phyloP scores from a whole-genome alignment of 768 basidiomycete genomes.

The Pholiota conissans region DNA sequence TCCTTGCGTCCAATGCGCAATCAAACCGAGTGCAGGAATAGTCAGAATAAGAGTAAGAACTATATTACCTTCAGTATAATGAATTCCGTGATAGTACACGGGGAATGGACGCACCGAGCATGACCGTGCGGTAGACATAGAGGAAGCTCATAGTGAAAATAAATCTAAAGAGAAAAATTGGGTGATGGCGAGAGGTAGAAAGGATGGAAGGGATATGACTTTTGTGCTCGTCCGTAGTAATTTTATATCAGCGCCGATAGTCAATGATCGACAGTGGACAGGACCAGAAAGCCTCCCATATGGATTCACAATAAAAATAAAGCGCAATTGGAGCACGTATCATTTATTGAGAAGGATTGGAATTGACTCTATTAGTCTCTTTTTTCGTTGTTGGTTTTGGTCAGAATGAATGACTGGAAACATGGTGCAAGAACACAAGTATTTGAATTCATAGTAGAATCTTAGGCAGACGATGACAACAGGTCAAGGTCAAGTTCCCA shows the following conservation, averaged over 20 bases:
- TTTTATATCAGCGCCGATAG: neutral
- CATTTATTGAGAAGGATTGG: too few species aligned
- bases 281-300: neutral
- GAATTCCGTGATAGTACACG: neutral
- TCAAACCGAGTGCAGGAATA: conserved; percentile 8
- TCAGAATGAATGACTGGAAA: too few species aligned
- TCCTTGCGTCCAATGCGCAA: conserved; percentile 12
- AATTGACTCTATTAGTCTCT: too few species aligned
- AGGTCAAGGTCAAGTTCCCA: too few species aligned
- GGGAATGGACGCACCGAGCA: neutral
- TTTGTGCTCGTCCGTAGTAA: neutral
- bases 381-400: too few species aligned
- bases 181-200: neutral
- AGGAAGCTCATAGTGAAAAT: neutral
- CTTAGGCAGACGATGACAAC: too few species aligned
- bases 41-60: neutral
- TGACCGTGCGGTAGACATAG: neutral
- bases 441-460: too few species aligned
- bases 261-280: neutral
- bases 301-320: neutral
- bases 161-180: neutral
- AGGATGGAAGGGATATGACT: neutral
- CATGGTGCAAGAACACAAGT: too few species aligned
- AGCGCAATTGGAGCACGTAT: too few species aligned
- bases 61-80: too few species aligned